Evolutionary conservation across 139 green algal species (phyloP).

Genomic region (Micractinium sp.): DNA sequence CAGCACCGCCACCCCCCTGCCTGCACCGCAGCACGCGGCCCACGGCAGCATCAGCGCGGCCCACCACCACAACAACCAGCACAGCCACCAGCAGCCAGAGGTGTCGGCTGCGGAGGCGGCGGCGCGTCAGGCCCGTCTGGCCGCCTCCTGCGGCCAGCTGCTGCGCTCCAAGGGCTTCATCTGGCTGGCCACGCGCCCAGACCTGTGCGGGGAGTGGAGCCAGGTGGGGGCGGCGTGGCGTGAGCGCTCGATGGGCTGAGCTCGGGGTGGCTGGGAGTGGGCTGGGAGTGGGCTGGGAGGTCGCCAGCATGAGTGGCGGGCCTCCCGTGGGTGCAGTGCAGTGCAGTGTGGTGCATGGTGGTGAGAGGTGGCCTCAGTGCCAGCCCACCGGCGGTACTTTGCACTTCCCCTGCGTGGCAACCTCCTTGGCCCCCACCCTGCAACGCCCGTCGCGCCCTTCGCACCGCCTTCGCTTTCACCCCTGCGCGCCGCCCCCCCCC

Average conservation of each 20-base stretch:
- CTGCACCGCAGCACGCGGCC: background rate
- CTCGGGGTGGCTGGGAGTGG: no score
- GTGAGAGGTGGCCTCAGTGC: no score
- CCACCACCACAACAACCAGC: constrained; percentile 3
- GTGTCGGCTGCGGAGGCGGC: background rate
- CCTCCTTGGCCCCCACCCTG: no score
- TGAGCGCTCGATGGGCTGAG: background rate
- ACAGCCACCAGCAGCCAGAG: background rate
- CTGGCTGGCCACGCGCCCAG: constrained; percentile 69
- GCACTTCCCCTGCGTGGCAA: no score
- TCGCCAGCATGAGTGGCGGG: no score
- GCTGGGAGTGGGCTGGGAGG: no score
- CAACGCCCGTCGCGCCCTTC: no score
- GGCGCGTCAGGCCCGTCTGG: background rate
- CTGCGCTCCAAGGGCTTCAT: constrained; percentile 80
- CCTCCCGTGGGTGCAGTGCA: no score
- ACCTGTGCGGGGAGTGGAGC: constrained; percentile 78
- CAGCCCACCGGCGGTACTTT: no score
- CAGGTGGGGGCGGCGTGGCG: constrained; percentile 45
- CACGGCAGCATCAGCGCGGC: background rate
- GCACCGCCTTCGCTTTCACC: background rate
- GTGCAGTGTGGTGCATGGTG: no score
- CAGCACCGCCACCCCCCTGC: background rate
- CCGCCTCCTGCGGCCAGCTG: constrained; percentile 52
- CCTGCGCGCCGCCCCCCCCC: background rate